These are phyloP conservation scores for Ammopiptanthus mongolicus DNA, from an alignment of 306 rosid genomes.

Conservation along the genomic window DNA sequence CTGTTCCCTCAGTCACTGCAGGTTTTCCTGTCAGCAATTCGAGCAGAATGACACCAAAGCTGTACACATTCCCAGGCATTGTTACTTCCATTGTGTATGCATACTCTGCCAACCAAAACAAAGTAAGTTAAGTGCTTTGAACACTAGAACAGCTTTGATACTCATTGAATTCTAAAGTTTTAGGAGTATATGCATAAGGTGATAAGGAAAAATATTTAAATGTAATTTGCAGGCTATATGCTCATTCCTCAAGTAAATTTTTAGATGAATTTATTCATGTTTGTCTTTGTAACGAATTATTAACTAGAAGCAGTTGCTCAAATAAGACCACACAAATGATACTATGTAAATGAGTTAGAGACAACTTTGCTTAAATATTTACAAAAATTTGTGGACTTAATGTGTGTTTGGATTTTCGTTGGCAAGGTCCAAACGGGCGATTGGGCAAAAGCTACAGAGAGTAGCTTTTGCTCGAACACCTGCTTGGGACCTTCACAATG, in stretches of 20 bases:
- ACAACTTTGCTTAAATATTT: not conserved
- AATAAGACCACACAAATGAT: not conserved
- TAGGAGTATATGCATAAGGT: not conserved
- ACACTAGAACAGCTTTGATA: not conserved
- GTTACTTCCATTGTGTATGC: conserved; percentile 90
- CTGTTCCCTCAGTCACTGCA: conserved; percentile 71
- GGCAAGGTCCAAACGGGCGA: too few species aligned
- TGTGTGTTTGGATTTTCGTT: too few species aligned
- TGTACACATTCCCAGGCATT: conserved; percentile 71
- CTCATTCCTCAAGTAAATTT: not conserved
- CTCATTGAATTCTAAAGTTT: not conserved
- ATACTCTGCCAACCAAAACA: conserved; percentile 61
- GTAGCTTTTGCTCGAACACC: too few species aligned
- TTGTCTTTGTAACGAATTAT: not conserved
- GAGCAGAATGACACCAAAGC: conserved; percentile 77
- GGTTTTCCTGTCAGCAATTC: conserved; percentile 84
- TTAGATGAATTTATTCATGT: not conserved
- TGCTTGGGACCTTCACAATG: too few species aligned
- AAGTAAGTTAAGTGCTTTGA: conserved; percentile 3
- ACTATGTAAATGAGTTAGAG: not conserved
- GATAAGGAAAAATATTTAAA: not conserved
- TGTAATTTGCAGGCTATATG: not conserved
- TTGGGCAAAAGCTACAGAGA: too few species aligned
- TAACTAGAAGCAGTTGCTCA: not conserved
- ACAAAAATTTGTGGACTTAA: not conserved